These are phyloP conservation scores for Aspergillus aculeatus DNA, from an alignment of 2,329 filamentous ascomycete genomes.

Conservation along the genomic window DNA sequence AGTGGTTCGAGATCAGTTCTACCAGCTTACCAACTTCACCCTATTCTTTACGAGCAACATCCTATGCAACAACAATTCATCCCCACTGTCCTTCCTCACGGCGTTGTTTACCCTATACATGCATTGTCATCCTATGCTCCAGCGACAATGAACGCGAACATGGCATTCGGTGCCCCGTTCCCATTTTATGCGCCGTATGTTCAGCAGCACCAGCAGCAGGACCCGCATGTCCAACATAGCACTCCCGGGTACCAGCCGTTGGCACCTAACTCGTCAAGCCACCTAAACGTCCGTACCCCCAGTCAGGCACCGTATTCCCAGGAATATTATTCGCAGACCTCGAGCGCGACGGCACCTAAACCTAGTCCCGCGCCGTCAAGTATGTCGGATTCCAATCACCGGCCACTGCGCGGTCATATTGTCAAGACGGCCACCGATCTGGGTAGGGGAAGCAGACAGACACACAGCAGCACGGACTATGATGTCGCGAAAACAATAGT, in stretches of 20 bases:
- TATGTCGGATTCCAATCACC: slow-evolving; percentile 2
- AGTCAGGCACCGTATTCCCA: slow-evolving; percentile 25
- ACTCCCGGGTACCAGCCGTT: slow-evolving; percentile 24
- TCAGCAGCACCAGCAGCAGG: slow-evolving; percentile 24
- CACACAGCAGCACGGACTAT: slow-evolving; percentile 21
- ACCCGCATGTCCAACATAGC: slow-evolving; percentile 7
- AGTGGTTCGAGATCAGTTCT: slow-evolving; percentile 30
- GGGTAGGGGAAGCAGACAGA: slow-evolving; percentile 10
- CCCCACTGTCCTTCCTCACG: slow-evolving; percentile 23
- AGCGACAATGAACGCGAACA: slow-evolving; percentile 13
- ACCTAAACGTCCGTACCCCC: slow-evolving; percentile 15
- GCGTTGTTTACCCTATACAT: slow-evolving; percentile 32
- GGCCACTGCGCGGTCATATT: slow-evolving; percentile 5
- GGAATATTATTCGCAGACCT: slow-evolving; percentile 26
- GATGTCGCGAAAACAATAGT: slow-evolving; percentile 40
- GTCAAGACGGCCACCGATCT: neutral
- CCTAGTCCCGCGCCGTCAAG: slow-evolving; percentile 14
- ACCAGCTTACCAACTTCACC: slow-evolving; percentile 26
- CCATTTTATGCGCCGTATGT: slow-evolving; percentile 30
- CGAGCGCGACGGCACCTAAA: slow-evolving; percentile 24
- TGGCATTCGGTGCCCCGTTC: slow-evolving; percentile 28
- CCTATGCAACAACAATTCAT: slow-evolving; percentile 29
- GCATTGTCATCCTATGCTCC: slow-evolving; percentile 27
- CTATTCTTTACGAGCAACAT: slow-evolving; percentile 27
- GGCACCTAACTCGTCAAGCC: slow-evolving; percentile 20